Conservation (phyloP, 805 yeast genomes). For the Saccharomycopsis sp. region DNA sequence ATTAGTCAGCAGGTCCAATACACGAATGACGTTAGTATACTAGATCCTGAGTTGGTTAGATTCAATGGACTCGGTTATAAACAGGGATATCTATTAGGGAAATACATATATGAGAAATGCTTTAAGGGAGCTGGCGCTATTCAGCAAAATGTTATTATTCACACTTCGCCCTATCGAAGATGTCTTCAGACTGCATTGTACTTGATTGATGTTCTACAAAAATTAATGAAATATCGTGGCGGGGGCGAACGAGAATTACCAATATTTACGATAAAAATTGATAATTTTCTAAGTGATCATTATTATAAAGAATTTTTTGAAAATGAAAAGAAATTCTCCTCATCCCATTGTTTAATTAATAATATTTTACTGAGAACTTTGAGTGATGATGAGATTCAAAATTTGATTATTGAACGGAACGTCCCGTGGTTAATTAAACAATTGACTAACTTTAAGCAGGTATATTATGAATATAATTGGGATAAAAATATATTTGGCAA, state of each 20-base stretch:
- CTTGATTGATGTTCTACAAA: slow-evolving; percentile 5
- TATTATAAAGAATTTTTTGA: slow-evolving; percentile 3
- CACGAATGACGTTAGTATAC: background rate
- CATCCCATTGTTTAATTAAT: background rate
- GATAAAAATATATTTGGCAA: slow-evolving; percentile 8
- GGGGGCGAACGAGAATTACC: background rate
- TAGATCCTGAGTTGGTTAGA: slow-evolving; percentile 2
- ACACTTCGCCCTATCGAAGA: slow-evolving; percentile 12
- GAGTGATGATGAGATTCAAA: background rate
- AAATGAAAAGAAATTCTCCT: background rate
- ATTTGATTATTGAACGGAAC: background rate
- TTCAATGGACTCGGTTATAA: slow-evolving; percentile 7
- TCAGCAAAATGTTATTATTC: background rate
- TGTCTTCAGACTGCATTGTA: slow-evolving; percentile 8
- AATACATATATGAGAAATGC: slow-evolving; percentile 3
- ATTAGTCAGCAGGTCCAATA: too few relatives aligned
- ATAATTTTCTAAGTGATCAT: slow-evolving; percentile 13
- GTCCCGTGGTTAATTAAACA: background rate
- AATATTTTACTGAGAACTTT: background rate
- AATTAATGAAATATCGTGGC: background rate
- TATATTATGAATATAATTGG: slow-evolving; percentile 2
- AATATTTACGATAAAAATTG: slow-evolving; percentile 7
- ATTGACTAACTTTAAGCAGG: background rate
- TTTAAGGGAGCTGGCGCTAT: too few relatives aligned
- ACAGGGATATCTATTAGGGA: slow-evolving; percentile 11